These are phyloP conservation scores for Ampelomyces quisqualis DNA, from an alignment of 2,329 filamentous ascomycete species.

Conservation along the genomic window DNA sequence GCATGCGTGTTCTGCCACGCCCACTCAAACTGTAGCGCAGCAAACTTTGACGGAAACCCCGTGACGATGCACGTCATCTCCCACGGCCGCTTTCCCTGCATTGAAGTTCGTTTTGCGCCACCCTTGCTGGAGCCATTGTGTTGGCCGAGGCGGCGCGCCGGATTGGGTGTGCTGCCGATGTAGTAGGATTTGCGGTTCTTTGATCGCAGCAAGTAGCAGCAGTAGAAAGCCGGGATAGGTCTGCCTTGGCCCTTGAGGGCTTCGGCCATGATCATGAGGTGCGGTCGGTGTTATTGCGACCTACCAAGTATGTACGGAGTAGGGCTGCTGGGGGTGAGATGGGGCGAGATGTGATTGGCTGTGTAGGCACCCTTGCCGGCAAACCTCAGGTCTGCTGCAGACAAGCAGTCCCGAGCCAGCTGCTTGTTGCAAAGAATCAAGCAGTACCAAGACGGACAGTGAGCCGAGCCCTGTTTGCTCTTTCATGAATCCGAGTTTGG, in stretches of 20 bases:
- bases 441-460: too few relatives aligned
- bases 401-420: constrained; percentile 5
- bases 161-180: constrained; percentile 89
- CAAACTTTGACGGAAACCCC: constrained; percentile 83
- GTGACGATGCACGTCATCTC: constrained; percentile 78
- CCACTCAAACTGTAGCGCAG: constrained; percentile 97
- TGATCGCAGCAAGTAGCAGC: constrained; percentile 88
- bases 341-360: constrained; percentile 16
- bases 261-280: constrained; percentile 12
- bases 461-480: too few relatives aligned
- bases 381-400: constrained; percentile 18
- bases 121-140: constrained; percentile 86
- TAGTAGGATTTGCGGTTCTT: constrained; percentile 74
- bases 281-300: constrained; percentile 17
- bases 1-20: constrained; percentile 84
- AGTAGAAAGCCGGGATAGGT: constrained; percentile 81
- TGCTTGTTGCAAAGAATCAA: too few relatives aligned
- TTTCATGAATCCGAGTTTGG: too few relatives aligned
- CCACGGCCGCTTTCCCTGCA: constrained; percentile 71
- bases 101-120: constrained; percentile 75
- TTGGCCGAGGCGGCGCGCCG: constrained; percentile 78
- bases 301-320: not conserved
- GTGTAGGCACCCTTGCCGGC: constrained; percentile 20
- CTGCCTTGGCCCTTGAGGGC: constrained; percentile 23
- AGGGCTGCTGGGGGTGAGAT: constrained; percentile 20